These are phyloP conservation scores for Gossypium lobatum DNA, from an alignment of 441 rosid species.

Conservation along the genomic window DNA sequence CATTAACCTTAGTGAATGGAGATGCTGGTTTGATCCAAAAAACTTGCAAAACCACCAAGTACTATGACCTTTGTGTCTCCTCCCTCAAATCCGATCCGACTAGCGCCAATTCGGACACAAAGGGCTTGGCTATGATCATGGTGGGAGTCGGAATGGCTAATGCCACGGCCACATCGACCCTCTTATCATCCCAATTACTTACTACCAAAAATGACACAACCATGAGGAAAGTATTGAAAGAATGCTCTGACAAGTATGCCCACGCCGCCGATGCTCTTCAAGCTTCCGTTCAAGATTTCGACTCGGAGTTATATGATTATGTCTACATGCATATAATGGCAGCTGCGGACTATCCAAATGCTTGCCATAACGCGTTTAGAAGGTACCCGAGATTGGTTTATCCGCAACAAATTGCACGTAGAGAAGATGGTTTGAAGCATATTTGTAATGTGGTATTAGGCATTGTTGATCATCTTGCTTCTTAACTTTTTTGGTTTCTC, in stretches of 20 bases:
- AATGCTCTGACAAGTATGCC: constrained; percentile 66
- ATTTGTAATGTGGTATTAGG: constrained; percentile 66
- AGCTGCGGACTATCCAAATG: constrained; percentile 66
- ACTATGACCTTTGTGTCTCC: constrained; percentile 67
- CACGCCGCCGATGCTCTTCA: constrained; percentile 54
- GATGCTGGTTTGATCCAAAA: constrained; percentile 41
- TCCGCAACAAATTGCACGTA: constrained; percentile 50
- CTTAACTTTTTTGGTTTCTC: neutral
- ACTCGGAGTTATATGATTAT: constrained; percentile 47
- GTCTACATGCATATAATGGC: constrained; percentile 68
- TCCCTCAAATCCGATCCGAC: constrained; percentile 61
- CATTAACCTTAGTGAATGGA: constrained; percentile 19
- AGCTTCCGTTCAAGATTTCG: constrained; percentile 41
- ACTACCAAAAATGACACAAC: constrained; percentile 22
- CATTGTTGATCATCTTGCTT: constrained; percentile 47
- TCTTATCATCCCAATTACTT: constrained; percentile 33
- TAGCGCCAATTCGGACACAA: constrained; percentile 51
- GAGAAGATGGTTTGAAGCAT: constrained; percentile 57
- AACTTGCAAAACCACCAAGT: constrained; percentile 60
- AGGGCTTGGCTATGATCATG: constrained; percentile 63
- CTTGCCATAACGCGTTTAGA: constrained; percentile 55
- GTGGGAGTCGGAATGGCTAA: constrained; percentile 50
- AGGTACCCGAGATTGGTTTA: constrained; percentile 40
- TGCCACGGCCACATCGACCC: constrained; percentile 68
- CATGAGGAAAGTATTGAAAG: constrained; percentile 38